Percentiles rank a stretch among this genome's conserved stretches.
phyloP scores from a whole-genome alignment of 106 monocot genomes.

The Phalaenopsis equestris region DNA sequence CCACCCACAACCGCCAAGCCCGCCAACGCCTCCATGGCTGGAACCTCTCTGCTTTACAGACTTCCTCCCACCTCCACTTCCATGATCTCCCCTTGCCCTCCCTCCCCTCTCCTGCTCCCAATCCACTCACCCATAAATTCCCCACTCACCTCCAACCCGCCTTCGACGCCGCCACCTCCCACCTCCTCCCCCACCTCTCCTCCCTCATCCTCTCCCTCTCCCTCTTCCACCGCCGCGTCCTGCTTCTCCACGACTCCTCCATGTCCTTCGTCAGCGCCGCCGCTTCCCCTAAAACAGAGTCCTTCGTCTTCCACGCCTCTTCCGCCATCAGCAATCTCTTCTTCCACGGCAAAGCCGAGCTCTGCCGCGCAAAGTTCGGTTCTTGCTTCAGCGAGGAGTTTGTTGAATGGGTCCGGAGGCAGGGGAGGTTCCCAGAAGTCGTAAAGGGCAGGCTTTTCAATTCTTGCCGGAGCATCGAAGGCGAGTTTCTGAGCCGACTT shows the following conservation, averaged over 20 bases:
- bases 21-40: background rate
- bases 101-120: background rate
- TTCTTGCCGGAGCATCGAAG: slow-evolving; percentile 41
- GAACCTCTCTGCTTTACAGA: background rate
- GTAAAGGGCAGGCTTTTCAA: slow-evolving; percentile 36
- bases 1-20: slow-evolving; percentile 56
- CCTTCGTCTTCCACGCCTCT: slow-evolving; percentile 44
- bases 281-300: slow-evolving; percentile 23
- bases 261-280: slow-evolving; percentile 50
- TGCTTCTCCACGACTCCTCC: slow-evolving; percentile 56
- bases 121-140: slow-evolving; percentile 15
- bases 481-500: slow-evolving; percentile 29
- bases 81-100: background rate
- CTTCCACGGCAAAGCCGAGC: slow-evolving; percentile 22
- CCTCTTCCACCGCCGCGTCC: slow-evolving; percentile 26
- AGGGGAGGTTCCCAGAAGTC: background rate
- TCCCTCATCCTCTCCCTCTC: slow-evolving; percentile 35
- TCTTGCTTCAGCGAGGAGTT: slow-evolving; percentile 54
- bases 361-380: background rate
- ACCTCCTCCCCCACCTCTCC: slow-evolving; percentile 13
- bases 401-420: slow-evolving; percentile 26
- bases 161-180: slow-evolving; percentile 8
- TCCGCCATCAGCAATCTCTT: slow-evolving; percentile 48
- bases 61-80: background rate
- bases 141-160: background rate